Conservation (phyloP, 2,329 filamentous ascomycete genomes). For the Exophiala dermatitidis region DNA sequence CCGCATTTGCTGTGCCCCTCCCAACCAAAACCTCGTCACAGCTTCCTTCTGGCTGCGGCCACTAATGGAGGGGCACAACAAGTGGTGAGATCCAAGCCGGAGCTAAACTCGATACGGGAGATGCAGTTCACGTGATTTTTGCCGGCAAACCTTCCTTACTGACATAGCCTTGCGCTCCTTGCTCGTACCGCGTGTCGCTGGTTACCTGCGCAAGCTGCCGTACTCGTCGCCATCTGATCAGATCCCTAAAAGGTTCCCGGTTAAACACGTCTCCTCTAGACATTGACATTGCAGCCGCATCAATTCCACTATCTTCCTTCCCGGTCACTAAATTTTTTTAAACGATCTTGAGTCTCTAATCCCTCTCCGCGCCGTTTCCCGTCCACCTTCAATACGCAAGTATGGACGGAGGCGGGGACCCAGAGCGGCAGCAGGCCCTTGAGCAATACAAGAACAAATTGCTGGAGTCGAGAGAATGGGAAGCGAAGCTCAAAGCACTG, state of each 20-base stretch:
- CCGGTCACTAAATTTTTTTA: too few species aligned
- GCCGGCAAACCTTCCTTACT: conserved; percentile 10
- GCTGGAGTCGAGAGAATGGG: conserved; percentile 95
- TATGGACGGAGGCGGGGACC: conserved; percentile 37
- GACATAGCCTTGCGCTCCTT: neutral
- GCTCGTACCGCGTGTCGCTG: conserved; percentile 16
- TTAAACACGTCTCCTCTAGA: too few species aligned
- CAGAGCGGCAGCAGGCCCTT: conserved; percentile 61
- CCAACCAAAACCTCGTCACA: neutral
- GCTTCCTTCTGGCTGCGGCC: conserved; percentile 2
- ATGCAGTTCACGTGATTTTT: conserved; percentile 1
- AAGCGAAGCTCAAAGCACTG: conserved; percentile 90
- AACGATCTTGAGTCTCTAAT: too few species aligned
- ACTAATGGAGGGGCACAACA: neutral
- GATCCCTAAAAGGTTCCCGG: neutral
- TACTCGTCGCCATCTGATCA: neutral
- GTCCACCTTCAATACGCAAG: conserved; percentile 1
- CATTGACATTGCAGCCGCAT: too few species aligned
- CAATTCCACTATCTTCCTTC: too few species aligned
- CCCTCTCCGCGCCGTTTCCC: neutral
- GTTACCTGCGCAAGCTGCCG: conserved; percentile 20
- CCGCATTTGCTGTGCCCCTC: neutral
- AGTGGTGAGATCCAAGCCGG: neutral
- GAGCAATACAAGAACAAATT: conserved; percentile 72
- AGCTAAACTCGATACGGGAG: neutral